These are phyloP conservation scores for Bipolaris zeicola DNA, from an alignment of 2,329 filamentous ascomycete species.

Conservation along the genomic window DNA sequence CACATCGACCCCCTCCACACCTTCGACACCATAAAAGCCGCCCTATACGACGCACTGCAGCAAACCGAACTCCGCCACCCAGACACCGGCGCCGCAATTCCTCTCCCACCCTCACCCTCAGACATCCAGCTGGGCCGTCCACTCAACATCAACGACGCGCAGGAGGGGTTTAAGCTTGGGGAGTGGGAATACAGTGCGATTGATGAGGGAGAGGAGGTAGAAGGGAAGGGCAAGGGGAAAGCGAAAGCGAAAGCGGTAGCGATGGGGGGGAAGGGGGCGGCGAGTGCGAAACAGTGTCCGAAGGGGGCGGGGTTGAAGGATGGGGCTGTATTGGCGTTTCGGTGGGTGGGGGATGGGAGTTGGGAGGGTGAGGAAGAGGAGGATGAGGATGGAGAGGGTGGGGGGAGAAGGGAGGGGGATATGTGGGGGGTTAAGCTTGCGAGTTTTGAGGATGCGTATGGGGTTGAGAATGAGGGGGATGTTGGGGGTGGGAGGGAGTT, in stretches of 20 bases:
- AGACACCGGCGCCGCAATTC: constrained; percentile 41
- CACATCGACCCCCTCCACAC: constrained; percentile 52
- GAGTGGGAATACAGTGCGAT: constrained; percentile 37
- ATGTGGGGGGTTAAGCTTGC: constrained; percentile 46
- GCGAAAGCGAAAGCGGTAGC: constrained; percentile 46
- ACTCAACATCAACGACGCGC: constrained; percentile 48
- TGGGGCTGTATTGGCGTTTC: constrained; percentile 44
- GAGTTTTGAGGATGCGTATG: constrained; percentile 47
- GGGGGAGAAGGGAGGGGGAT: constrained; percentile 11
- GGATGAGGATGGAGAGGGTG: constrained; percentile 2
- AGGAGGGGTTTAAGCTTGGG: constrained; percentile 48
- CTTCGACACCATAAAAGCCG: constrained; percentile 48
- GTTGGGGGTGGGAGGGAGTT: constrained; percentile 38
- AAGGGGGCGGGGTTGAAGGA: constrained; percentile 47
- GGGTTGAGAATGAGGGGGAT: constrained; percentile 39
- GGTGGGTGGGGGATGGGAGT: constrained; percentile 39
- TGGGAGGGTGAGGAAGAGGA: constrained; percentile 29
- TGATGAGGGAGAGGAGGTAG: constrained; percentile 34
- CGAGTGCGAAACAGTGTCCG: constrained; percentile 34
- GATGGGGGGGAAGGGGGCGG: background rate
- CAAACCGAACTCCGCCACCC: constrained; percentile 45
- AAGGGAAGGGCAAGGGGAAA: constrained; percentile 50
- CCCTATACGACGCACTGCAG: constrained; percentile 50
- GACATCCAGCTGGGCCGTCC: constrained; percentile 52
- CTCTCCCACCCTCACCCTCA: constrained; percentile 47